Base-by-base conservation (phyloP, 2,329 filamentous ascomycete species). In the Sporothrix mexicana region DNA sequence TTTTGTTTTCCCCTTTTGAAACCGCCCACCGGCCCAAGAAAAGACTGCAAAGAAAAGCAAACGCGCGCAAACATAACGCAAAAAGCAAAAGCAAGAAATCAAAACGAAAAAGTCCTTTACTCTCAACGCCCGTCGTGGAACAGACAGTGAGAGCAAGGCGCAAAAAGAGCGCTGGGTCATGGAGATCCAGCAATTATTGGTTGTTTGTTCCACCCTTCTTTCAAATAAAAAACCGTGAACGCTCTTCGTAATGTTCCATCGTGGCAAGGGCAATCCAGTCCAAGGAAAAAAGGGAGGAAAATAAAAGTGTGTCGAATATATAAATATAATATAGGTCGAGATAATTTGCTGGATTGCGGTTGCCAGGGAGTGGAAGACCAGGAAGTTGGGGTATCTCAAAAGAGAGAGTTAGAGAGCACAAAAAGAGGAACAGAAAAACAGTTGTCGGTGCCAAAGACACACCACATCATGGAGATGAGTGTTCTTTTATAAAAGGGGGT, bases 301-400 rank as follows among this genome's bases (percentile, higher is more conserved):
- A 55, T 5, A 20, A 55, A 6, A 23, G 20, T 20, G 9, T n/a
- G 43, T n/a, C 36, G 36, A 45, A 6, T 53, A 41, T 36, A 36
- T 36, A 36, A 5, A 41, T 36, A 36, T 36, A 36, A 5, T 36
- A 36, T 36, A 36, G 30, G 30, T 36, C 30, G 17, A 55, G 66
- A 10, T 51, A 43, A n/a, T 43, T 55, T 23, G 67, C 17, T 59
- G 71, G 72, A 61, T 71, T 69, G 73, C 57, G 15, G 64, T 70
- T 64, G 73, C 73, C 71, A 55, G 51, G 47, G 57, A 36, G 45
- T 47, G 45, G 45, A 47, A 66, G 73, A 53, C 71, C 69, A 62
- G 64, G 71, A 73, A 71, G 61, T 69, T 69, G 53, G 71, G 73
- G 73, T 73, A 73, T 74, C 73, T 73, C 64, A 67, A 66, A 62